These are phyloP conservation scores for Alisma plantagoaquatica DNA, from an alignment of 106 monocot species.

Conservation along the genomic window DNA sequence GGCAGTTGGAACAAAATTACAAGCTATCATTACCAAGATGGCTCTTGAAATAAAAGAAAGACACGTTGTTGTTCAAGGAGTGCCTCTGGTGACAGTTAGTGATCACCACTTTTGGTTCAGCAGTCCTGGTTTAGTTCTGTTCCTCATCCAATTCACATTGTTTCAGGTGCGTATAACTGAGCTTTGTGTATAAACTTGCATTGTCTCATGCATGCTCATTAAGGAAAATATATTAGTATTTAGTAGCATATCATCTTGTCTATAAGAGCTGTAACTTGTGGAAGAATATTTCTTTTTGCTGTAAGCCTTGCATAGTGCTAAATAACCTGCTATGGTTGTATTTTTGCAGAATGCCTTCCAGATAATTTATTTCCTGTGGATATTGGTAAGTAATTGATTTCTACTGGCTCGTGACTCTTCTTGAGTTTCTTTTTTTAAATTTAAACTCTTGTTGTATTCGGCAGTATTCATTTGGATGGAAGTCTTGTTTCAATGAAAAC, in stretches of 20 bases:
- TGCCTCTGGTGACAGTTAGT: constrained; percentile 63
- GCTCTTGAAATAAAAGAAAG: constrained; percentile 69
- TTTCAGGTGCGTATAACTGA: constrained; percentile 55
- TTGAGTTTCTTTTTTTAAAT: too few species aligned
- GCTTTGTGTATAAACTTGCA: too few species aligned
- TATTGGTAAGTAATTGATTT: constrained; percentile 46
- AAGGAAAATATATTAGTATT: too few species aligned
- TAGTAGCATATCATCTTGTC: too few species aligned
- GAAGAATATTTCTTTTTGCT: too few species aligned
- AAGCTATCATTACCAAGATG: constrained; percentile 76
- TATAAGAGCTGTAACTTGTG: too few species aligned
- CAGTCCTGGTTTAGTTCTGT: constrained; percentile 38
- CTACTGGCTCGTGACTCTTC: too few species aligned
- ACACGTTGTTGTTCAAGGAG: constrained; percentile 69
- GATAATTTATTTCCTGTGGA: constrained; percentile 75
- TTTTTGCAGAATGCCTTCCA: constrained; percentile 89
- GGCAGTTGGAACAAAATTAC: constrained; percentile 74
- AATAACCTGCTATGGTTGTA: too few species aligned
- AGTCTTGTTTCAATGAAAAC: constrained; percentile 11
- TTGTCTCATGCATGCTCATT: too few species aligned
- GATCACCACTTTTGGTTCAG: constrained; percentile 79
- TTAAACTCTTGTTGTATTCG: too few species aligned
- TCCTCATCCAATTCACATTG: constrained; percentile 65
- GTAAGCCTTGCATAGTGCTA: too few species aligned
- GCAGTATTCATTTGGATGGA: constrained; percentile 12